Evolutionary conservation across 2,329 filamentous ascomycete genomes (phyloP).

Genomic region (Monilinia laxa): DNA sequence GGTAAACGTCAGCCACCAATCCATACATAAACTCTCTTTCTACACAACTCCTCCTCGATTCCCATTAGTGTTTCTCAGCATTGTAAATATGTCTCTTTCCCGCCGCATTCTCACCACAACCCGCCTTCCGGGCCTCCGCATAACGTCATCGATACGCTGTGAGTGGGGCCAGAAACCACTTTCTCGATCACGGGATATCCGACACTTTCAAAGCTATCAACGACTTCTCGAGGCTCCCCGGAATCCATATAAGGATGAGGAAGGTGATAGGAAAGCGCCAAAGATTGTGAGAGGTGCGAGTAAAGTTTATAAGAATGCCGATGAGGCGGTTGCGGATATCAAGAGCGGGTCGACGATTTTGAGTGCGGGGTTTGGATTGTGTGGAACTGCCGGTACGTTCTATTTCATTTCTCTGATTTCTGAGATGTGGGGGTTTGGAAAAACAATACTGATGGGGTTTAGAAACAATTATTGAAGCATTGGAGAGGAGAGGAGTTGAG

Average conservation of each 20-base stretch:
- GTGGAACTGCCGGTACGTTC: conserved; percentile 9
- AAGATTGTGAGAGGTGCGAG: conserved; percentile 26
- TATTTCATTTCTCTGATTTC: background rate
- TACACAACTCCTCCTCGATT: background rate
- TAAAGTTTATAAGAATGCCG: conserved; percentile 27
- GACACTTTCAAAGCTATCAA: conserved; percentile 20
- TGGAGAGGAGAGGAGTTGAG: conserved; percentile 58
- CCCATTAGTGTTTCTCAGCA: background rate
- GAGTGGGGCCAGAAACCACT: conserved; percentile 12
- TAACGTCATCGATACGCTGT: conserved; percentile 16
- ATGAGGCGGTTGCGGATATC: conserved; percentile 28
- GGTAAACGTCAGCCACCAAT: background rate
- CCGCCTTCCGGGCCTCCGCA: conserved; percentile 13
- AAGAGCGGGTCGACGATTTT: conserved; percentile 65
- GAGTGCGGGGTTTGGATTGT: conserved; percentile 68
- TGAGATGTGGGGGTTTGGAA: too few relatives aligned
- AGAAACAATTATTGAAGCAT: conserved; percentile 69
- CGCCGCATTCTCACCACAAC: conserved; percentile 17
- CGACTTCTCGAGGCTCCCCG: conserved; percentile 20
- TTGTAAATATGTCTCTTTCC: conserved; percentile 20
- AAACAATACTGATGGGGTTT: conserved; percentile 12
- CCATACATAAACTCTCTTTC: background rate
- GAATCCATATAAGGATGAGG: conserved; percentile 17
- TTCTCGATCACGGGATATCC: conserved; percentile 18
- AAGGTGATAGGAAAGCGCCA: conserved; percentile 12